Percentiles rank a stretch among this genome's conserved stretches.
phyloP scores from a whole-genome alignment of 148 eudicot genomes.

The Suaeda aralocaspica region DNA sequence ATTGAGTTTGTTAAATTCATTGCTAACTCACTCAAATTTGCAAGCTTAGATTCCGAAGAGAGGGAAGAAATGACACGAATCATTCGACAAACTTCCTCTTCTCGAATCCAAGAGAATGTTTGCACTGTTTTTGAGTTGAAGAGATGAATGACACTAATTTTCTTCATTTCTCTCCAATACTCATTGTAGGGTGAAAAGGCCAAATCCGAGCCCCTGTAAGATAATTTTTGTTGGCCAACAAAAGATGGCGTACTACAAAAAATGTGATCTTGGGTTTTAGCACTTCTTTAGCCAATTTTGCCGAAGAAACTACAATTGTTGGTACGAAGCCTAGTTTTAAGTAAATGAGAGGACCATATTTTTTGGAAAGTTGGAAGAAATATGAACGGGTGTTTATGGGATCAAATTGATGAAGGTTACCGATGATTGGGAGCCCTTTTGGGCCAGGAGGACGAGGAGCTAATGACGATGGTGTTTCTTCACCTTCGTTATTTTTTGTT shows the following conservation, averaged over 20 bases:
- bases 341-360: constrained; percentile 4
- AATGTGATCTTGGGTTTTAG: constrained; percentile 23
- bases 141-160: constrained; percentile 18
- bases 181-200: constrained; percentile 18
- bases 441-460: constrained; percentile 1
- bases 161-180: constrained; percentile 24
- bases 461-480: not conserved
- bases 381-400: constrained; percentile 7
- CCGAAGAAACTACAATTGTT: constrained; percentile 17
- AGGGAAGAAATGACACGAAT: constrained; percentile 7
- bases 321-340: constrained; percentile 14
- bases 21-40: constrained; percentile 3
- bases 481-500: not conserved
- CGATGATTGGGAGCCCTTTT: not conserved
- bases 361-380: constrained; percentile 13
- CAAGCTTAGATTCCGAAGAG: not conserved
- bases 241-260: constrained; percentile 16
- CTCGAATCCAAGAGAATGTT: constrained; percentile 18
- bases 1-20: constrained; percentile 9
- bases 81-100: constrained; percentile 24
- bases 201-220: constrained; percentile 19
- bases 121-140: constrained; percentile 25
- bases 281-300: constrained; percentile 20
- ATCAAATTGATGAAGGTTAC: constrained; percentile 2
- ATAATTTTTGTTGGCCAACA: constrained; percentile 14